Percentiles rank a stretch among this genome's conserved stretches.
These are phyloP conservation scores for Tolypocladium ophioglossoides DNA, from an alignment of 2,329 filamentous ascomycete genomes.

Conservation along the genomic window DNA sequence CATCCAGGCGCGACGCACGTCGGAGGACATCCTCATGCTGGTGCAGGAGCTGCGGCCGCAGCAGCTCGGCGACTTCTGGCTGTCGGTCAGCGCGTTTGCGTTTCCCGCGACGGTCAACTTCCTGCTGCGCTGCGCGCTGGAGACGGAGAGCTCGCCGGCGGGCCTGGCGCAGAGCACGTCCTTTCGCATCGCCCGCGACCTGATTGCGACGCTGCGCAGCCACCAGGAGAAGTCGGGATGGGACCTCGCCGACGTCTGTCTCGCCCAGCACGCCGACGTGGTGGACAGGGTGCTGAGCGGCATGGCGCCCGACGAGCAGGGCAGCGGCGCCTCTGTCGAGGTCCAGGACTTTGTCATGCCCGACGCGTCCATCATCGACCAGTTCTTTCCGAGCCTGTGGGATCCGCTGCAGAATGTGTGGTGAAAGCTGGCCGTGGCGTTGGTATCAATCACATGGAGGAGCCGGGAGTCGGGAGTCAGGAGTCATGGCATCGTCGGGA, in stretches of 20 bases:
- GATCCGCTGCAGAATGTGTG: slow-evolving; percentile 24
- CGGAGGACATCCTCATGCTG: slow-evolving; percentile 38
- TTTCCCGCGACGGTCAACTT: slow-evolving; percentile 40
- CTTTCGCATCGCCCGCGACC: slow-evolving; percentile 29
- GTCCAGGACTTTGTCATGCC: slow-evolving; percentile 18
- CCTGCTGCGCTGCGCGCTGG: slow-evolving; percentile 35
- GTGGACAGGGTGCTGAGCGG: slow-evolving; percentile 31
- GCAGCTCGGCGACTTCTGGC: slow-evolving; percentile 39
- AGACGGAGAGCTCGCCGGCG: slow-evolving; percentile 25
- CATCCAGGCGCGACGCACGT: slow-evolving; percentile 29
- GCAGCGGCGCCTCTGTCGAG: slow-evolving; percentile 6
- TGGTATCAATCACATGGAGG: neutral
- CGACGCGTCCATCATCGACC: slow-evolving; percentile 22
- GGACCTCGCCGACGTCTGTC: slow-evolving; percentile 40
- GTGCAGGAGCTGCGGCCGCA: slow-evolving; percentile 31
- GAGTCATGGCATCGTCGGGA: too few species aligned
- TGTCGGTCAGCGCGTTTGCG: slow-evolving; percentile 34
- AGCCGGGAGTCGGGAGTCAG: too few species aligned
- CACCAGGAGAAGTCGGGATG: slow-evolving; percentile 30
- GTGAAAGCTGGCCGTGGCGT: slow-evolving; percentile 4
- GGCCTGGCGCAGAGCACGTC: slow-evolving; percentile 26
- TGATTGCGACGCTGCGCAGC: slow-evolving; percentile 26
- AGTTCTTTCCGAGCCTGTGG: slow-evolving; percentile 23
- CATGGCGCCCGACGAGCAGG: slow-evolving; percentile 11
- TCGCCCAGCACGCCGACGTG: slow-evolving; percentile 35